Evolutionary conservation across 1,139 yeast genomes (phyloP), one percentile per base, ranked within the genome.

Genomic region (Candida sojae): DNA sequence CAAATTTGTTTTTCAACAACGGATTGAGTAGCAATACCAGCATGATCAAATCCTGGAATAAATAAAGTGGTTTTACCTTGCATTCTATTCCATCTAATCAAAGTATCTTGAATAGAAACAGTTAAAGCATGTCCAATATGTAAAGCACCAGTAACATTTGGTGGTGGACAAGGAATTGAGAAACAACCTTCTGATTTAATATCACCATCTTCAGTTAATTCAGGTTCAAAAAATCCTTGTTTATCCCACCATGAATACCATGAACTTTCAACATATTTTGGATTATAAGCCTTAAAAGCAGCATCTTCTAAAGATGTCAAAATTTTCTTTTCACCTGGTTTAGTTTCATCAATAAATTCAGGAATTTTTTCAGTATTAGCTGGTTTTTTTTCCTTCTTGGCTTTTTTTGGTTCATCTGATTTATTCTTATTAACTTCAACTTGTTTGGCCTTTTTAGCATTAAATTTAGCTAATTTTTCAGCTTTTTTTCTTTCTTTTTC

Each of bases 101-200:
- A 80, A 35, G 98, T 72, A 69, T 93, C 99, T 75, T 93, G 99
- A 64, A 93, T 88, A 41, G 98, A 79, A 54, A 92, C 90, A 21
- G 99, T 95, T 67, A 93, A 81, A 30, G 98, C 99, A 70, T 95
- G 99, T 60, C 99, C 99, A 68, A 93, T 95, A 70, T 93, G 99
- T 59, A 93, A 80, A 46, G 98, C 97, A 74, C 99, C 99, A 42
- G 99, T 93, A 57, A 95, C 96, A 66, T 93, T 93, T 63, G 99
- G 99, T 54, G 99, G 99, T 43, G 99, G 99, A 25, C 97, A 96
- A 38, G 99, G 98, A 60, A 93, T 89, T 54, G 88, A 80, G 70
- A 93, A 93, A 26, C 77, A 67, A 56, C 98, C 98, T 64, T 84
- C 92, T 39, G 93, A 86, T 66, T 86, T 87, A 56, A 82, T 63